Evolutionary conservation across 768 basidiomycete species (phyloP).

Genomic region (Daedaleopsis nitida): DNA sequence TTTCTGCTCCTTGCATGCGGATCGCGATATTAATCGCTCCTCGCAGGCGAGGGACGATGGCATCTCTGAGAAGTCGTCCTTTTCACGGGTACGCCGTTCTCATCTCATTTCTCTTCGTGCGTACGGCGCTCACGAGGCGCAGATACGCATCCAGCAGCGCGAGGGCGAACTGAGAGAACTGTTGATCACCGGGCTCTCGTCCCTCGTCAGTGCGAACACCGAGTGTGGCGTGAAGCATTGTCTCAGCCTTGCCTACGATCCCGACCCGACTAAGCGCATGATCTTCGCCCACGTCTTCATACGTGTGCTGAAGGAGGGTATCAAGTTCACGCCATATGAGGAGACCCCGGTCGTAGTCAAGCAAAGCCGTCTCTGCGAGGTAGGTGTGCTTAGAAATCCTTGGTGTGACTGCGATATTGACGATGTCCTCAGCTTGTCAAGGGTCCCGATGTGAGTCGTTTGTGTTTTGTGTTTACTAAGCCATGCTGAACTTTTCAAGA

Average conservation of each 20-base stretch:
- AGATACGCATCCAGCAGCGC: conserved; percentile 27
- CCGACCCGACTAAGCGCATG: conserved; percentile 65
- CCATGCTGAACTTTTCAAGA: conserved; percentile 38
- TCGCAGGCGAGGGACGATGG: conserved; percentile 28
- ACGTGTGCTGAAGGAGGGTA: conserved; percentile 76
- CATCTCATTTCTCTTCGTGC: not conserved
- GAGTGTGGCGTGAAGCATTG: conserved; percentile 91
- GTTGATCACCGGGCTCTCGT: conserved; percentile 78
- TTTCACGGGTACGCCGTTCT: conserved; percentile 19
- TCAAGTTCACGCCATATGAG: conserved; percentile 69
- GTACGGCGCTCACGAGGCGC: too few species aligned
- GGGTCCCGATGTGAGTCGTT: conserved; percentile 62
- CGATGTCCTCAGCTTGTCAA: conserved; percentile 57
- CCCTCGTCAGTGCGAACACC: conserved; percentile 81
- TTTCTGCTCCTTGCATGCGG: not conserved
- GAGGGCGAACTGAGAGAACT: conserved; percentile 64
- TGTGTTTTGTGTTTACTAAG: not conserved
- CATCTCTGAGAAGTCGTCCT: conserved; percentile 30
- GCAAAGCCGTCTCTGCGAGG: conserved; percentile 38
- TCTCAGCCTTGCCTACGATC: conserved; percentile 74
- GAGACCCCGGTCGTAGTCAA: conserved; percentile 30
- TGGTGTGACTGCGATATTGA: not conserved
- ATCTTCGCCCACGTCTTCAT: conserved; percentile 88
- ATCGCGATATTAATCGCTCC: not conserved
- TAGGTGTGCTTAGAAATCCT: not conserved